A percentile compares a stretch with the other conserved stretches of the same genome.
phyloP scores from a whole-genome alignment of 1,139 yeast species.

The Zhuliangozyma blackwelliae region DNA sequence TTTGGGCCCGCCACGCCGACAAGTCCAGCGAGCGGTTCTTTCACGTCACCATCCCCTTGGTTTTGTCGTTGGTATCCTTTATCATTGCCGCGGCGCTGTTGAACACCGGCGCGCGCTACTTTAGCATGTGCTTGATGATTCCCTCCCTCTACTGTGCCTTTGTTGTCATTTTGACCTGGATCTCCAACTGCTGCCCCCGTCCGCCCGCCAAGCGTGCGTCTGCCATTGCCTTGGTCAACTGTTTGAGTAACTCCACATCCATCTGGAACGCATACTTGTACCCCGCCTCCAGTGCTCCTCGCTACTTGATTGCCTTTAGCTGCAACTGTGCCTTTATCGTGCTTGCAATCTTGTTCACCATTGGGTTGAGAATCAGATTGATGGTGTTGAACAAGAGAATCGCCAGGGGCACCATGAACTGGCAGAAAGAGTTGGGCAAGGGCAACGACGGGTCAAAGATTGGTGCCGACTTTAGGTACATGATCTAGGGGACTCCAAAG shows the following conservation, averaged over 20 bases:
- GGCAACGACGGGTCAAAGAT: conserved; percentile 43
- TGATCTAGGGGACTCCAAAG: conserved; percentile 17
- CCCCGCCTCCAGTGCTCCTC: conserved; percentile 39
- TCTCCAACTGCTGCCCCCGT: conserved; percentile 48
- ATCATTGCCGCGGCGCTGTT: conserved; percentile 52
- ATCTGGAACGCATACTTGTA: conserved; percentile 53
- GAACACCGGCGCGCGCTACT: conserved; percentile 56
- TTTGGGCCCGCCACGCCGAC: conserved; percentile 58
- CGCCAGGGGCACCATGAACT: conserved; percentile 44
- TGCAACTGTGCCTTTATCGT: conserved; percentile 48
- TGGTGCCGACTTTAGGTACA: conserved; percentile 41
- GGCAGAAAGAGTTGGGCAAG: conserved; percentile 49
- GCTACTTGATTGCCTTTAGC: conserved; percentile 41
- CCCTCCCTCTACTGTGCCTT: conserved; percentile 56
- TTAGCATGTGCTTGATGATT: conserved; percentile 60
- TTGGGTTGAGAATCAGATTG: conserved; percentile 37
- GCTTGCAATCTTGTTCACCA: conserved; percentile 36
- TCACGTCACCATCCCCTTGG: conserved; percentile 46
- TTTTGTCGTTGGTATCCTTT: conserved; percentile 43
- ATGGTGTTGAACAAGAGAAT: conserved; percentile 38
- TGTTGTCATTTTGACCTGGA: conserved; percentile 53
- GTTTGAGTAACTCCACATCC: conserved; percentile 49
- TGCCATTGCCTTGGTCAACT: conserved; percentile 49
- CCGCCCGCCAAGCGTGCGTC: conserved; percentile 54
- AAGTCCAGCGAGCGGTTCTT: conserved; percentile 53